A percentile compares a stretch with the other conserved stretches of the same genome.
Conservation (phyloP, 441 rosid genomes). For the Populus hybrid region DNA sequence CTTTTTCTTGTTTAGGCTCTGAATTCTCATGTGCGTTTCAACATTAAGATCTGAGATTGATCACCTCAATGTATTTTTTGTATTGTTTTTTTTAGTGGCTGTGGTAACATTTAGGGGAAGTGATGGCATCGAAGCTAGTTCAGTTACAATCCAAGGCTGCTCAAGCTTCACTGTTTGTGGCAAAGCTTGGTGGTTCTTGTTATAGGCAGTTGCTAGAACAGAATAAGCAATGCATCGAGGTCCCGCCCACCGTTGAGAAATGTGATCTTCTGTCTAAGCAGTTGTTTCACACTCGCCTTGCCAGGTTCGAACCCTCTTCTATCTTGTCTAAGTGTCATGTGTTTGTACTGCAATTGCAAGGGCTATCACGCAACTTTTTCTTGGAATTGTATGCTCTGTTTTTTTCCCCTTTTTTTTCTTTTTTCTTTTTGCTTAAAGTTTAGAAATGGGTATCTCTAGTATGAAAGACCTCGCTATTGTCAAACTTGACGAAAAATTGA, state of each 20-base stretch:
- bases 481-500: too few relatives aligned
- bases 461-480: too few relatives aligned
- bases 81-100: background rate
- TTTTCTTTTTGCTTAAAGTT: too few relatives aligned
- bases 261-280: conserved; percentile 62
- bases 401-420: too few relatives aligned
- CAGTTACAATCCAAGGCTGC: conserved; percentile 71
- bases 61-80: background rate
- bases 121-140: conserved; percentile 65
- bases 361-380: too few relatives aligned
- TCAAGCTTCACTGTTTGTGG: conserved; percentile 57
- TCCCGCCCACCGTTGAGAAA: conserved; percentile 65
- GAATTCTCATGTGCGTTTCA: too few relatives aligned
- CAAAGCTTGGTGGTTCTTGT: conserved; percentile 61
- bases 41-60: background rate
- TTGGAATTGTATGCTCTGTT: too few relatives aligned
- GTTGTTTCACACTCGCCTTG: conserved; percentile 73
- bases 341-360: too few relatives aligned
- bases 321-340: too few relatives aligned
- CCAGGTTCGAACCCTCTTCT: conserved; percentile 40
- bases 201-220: conserved; percentile 70
- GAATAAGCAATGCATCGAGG: conserved; percentile 71
- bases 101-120: conserved; percentile 22
- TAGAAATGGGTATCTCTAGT: too few relatives aligned
- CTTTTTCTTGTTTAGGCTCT: too few relatives aligned